These are phyloP conservation scores for Trichoderma sp. DNA, from an alignment of 2,329 filamentous ascomycete genomes.

Conservation along the genomic window DNA sequence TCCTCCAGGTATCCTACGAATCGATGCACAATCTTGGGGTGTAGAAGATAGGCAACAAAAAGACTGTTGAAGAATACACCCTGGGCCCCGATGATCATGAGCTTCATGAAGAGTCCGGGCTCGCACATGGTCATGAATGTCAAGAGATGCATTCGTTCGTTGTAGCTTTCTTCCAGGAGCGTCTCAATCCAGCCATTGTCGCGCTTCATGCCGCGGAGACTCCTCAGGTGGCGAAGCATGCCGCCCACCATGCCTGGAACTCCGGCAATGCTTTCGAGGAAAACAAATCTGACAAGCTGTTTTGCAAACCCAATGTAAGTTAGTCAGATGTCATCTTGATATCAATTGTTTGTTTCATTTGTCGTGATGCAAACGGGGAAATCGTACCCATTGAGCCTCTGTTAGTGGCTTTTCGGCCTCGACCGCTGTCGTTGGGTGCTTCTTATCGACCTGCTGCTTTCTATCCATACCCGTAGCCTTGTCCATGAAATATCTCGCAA, in stretches of 20 bases:
- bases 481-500: constrained; percentile 80
- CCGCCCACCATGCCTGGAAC: constrained; percentile 97
- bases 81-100: constrained; percentile 89
- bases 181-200: constrained; percentile 98
- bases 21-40: constrained; percentile 84
- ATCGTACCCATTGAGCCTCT: constrained; percentile 75
- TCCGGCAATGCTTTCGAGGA: constrained; percentile 90
- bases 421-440: constrained; percentile 57
- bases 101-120: constrained; percentile 79
- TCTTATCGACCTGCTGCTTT: constrained; percentile 67
- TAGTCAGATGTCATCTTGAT: constrained; percentile 20
- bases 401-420: constrained; percentile 64
- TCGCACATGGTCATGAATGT: constrained; percentile 88
- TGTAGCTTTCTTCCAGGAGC: constrained; percentile 84
- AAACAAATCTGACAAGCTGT: constrained; percentile 78
- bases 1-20: constrained; percentile 98
- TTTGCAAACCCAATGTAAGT: background rate
- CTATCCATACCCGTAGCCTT: constrained; percentile 72
- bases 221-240: constrained; percentile 87
- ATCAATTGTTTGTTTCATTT: background rate
- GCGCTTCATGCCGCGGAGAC: constrained; percentile 79
- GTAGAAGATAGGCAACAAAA: constrained; percentile 85
- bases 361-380: background rate
- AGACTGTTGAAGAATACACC: constrained; percentile 96
- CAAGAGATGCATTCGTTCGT: constrained; percentile 90